Evolutionary conservation across 2,329 filamentous ascomycete genomes (phyloP).

Genomic region (Fusarium clavum): DNA sequence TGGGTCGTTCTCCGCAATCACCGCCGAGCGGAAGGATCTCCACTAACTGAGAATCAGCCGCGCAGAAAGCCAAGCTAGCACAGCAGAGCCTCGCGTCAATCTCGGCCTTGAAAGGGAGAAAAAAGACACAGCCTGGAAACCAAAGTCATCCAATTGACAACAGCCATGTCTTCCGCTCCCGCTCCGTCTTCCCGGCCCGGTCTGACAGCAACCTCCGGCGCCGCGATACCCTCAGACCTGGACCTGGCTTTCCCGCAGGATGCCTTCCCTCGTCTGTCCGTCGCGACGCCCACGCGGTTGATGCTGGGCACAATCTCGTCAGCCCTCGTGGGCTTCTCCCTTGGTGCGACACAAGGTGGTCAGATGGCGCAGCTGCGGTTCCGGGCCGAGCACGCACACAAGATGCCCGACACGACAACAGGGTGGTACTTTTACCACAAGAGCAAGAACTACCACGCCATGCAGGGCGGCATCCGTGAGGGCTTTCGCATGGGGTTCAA

Average conservation of each 20-base stretch:
- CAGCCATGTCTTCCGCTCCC: constrained; percentile 4
- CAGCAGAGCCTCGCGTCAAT: constrained; percentile 37
- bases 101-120: constrained; percentile 15
- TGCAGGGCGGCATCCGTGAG: constrained; percentile 81
- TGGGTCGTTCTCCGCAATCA: constrained; percentile 25
- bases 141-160: background rate
- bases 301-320: constrained; percentile 72
- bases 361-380: constrained; percentile 83
- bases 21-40: constrained; percentile 19
- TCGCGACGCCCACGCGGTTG: constrained; percentile 74
- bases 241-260: constrained; percentile 45
- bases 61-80: constrained; percentile 5
- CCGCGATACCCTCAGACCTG: constrained; percentile 31
- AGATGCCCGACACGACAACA: constrained; percentile 81
- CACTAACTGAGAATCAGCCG: constrained; percentile 34
- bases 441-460: constrained; percentile 91
- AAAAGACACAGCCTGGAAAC: constrained; percentile 1
- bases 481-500: constrained; percentile 79
- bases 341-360: constrained; percentile 79
- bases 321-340: constrained; percentile 73
- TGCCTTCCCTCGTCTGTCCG: constrained; percentile 64
- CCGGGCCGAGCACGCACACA: constrained; percentile 95
- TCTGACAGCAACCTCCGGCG: constrained; percentile 19
- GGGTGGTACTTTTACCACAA: constrained; percentile 99
- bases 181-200: constrained; percentile 36